These are phyloP conservation scores for Fraxinus paxiana DNA, from an alignment of 305 asterid genomes.

Conservation along the genomic window DNA sequence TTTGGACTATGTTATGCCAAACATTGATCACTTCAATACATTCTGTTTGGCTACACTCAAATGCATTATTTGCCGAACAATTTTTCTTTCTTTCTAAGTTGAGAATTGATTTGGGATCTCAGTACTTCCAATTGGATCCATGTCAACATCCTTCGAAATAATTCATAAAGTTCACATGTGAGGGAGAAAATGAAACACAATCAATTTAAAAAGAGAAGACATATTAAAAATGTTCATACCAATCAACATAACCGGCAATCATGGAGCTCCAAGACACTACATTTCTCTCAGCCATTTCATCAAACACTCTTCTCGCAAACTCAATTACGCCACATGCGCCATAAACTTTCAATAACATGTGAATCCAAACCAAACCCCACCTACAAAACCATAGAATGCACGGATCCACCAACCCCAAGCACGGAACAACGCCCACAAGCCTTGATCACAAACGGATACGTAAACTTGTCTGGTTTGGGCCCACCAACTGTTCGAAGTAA, in stretches of 20 bases:
- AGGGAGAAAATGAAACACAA: too few relatives aligned
- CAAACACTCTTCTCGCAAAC: conserved; percentile 43
- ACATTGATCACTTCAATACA: not conserved
- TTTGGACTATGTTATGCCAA: not conserved
- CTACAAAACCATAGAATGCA: conserved; percentile 48
- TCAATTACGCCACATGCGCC: conserved; percentile 32
- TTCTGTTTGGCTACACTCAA: not conserved
- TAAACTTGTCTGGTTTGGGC: conserved; percentile 43
- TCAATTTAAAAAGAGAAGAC: too few relatives aligned
- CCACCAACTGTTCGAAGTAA: conserved; percentile 25
- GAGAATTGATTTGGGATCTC: not conserved
- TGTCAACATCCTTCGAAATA: not conserved
- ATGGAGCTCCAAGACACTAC: conserved; percentile 68
- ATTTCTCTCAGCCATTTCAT: conserved; percentile 51
- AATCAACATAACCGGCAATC: conserved; percentile 59
- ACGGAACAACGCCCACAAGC: conserved; percentile 53
- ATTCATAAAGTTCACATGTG: too few relatives aligned
- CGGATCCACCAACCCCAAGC: conserved; percentile 48
- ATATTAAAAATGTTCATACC: conserved; percentile 41
- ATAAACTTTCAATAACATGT: conserved; percentile 51
- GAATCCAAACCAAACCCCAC: conserved; percentile 39
- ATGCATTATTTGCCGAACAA: not conserved
- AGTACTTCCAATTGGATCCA: not conserved
- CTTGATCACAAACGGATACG: conserved; percentile 54
- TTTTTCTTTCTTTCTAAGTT: not conserved